Evolutionary conservation across 306 rosid genomes (phyloP).

Genomic region (Cucumis hystrix): DNA sequence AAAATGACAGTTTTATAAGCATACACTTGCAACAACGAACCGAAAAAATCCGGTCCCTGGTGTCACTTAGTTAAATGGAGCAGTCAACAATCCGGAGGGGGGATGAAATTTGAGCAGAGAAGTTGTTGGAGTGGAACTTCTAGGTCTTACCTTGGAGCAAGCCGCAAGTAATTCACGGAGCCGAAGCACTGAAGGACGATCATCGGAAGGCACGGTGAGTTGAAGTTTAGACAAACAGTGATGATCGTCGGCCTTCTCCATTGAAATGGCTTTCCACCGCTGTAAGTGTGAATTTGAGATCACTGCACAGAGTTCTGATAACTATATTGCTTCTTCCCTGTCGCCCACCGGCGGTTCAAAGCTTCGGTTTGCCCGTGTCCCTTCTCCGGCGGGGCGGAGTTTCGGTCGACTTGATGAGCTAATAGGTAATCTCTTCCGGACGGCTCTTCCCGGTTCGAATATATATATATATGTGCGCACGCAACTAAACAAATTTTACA

Average conservation of each 20-base stretch:
- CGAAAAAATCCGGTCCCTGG: neutral
- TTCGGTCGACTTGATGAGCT: neutral
- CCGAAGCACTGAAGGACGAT: constrained; percentile 20
- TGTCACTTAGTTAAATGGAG: neutral
- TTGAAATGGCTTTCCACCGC: constrained; percentile 16
- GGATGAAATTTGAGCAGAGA: neutral
- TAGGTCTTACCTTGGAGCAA: constrained; percentile 35
- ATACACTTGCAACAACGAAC: neutral
- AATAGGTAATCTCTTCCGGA: neutral
- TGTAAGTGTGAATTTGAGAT: neutral
- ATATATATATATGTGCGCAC: neutral
- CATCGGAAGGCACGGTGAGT: constrained; percentile 12
- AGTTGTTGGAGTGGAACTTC: neutral
- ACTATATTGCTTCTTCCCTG: neutral
- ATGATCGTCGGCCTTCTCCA: constrained; percentile 7
- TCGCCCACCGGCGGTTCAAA: neutral
- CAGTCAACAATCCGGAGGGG: neutral
- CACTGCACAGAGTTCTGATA: neutral
- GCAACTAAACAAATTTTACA: too few species aligned
- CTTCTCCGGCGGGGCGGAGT: neutral
- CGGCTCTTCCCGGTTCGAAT: constrained; percentile 7
- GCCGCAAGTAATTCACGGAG: constrained; percentile 40
- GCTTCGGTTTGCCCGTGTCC: neutral
- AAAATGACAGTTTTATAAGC: neutral
- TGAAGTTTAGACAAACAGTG: constrained; percentile 9